Base-by-base conservation (phyloP, 106 monocot genomes). In the Posidonia australis region DNA sequence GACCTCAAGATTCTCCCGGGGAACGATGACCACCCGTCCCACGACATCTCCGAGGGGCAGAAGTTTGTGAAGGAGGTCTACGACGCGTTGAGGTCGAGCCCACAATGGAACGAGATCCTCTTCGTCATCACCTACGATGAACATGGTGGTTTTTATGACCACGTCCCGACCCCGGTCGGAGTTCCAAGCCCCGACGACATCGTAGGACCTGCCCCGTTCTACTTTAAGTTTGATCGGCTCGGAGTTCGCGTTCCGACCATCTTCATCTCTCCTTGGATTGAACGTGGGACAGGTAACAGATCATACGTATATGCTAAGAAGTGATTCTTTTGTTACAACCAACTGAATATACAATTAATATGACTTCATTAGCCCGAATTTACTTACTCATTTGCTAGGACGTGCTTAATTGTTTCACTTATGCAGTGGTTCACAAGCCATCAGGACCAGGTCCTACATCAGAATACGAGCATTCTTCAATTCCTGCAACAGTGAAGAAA, bases 21-120 rank as follows among this genome's bases (percentile, higher is more conserved):
- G 27, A 94, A 94, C 67, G 93, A 94, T 56, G 93, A 94, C 60
- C 94, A 94, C 74, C 94, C 94, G 0, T 94, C 89, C 19, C 90
- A 90, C 53, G 94, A 94, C 51, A 84, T 94, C 63, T 70, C 81
- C 18, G 75, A 90, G 55, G 94, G 94, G 13, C 94, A 90, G 78
- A 83, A 77, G 54, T 72, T 94, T 18, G 76, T 94, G 10, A 89
- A 90, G 72, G 84, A 84, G 63, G 84, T 94, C 26, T 94, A 94
- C 69, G 89, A 94, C 73, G 89, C 93, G 9, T 76, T 94, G 42
- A 68, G 93, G 9, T 86, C 86, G 12, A 80, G 90, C 57, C 94
- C 86, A 0, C 89, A 90, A 70, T 94, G 94, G 94, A 78, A 94
- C 28, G 76, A 94, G 74, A 80, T 86, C 30, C 55, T 94, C 44